Evolutionary conservation across 1,139 yeast species (phyloP).

Genomic region (Geotrichum fermentans): DNA sequence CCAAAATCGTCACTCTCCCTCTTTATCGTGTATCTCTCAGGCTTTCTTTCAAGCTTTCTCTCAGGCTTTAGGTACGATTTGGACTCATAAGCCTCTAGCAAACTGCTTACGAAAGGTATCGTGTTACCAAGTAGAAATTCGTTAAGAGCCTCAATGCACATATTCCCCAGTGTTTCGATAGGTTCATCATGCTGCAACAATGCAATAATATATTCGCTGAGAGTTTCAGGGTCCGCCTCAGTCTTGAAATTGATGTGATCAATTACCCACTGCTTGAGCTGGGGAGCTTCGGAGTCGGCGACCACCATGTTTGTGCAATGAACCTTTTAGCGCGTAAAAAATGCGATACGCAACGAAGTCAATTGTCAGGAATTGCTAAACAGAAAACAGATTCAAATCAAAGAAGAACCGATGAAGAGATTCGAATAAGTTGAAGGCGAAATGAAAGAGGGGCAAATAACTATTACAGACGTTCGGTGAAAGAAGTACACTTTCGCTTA

Average conservation of each 20-base stretch:
- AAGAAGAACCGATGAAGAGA: not conserved
- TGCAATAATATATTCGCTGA: slow-evolving; percentile 45
- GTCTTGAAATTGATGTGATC: slow-evolving; percentile 38
- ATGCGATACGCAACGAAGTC: not conserved
- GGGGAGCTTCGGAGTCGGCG: slow-evolving; percentile 14
- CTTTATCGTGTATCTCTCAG: too few species aligned
- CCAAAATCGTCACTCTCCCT: slow-evolving; percentile 1
- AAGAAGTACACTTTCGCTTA: not conserved
- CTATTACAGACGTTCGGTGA: not conserved
- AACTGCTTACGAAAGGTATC: slow-evolving; percentile 27
- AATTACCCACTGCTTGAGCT: slow-evolving; percentile 40
- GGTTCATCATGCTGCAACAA: slow-evolving; percentile 40
- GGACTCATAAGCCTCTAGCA: slow-evolving; percentile 25
- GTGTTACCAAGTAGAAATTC: slow-evolving; percentile 37
- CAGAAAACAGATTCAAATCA: not conserved
- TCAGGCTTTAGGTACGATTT: slow-evolving; percentile 12
- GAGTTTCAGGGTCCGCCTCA: slow-evolving; percentile 39
- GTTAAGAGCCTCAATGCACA: slow-evolving; percentile 38
- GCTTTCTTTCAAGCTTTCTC: too few species aligned
- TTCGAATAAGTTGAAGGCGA: not conserved
- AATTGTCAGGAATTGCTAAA: not conserved
- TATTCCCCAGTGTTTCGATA: slow-evolving; percentile 31
- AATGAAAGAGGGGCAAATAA: not conserved
- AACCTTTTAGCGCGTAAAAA: too few species aligned
- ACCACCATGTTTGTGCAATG: slow-evolving; percentile 11